Evolutionary conservation across 169 alveolate species (phyloP).

Genomic region (Babesia bovis): DNA sequence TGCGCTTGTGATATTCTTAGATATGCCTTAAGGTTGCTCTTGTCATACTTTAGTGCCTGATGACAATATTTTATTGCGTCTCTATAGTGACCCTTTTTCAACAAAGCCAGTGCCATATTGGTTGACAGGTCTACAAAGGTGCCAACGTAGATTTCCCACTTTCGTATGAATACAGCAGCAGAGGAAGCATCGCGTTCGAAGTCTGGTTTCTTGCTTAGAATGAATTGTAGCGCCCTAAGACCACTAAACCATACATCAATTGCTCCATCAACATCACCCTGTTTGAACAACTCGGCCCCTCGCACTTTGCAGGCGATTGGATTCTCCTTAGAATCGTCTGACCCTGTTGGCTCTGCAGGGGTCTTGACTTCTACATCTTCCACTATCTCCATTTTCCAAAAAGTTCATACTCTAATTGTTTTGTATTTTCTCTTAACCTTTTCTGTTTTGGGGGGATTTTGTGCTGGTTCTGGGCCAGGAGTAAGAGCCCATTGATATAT

Average conservation of each 20-base stretch:
- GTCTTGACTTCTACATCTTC: neutral
- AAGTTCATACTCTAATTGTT: conserved; percentile 18
- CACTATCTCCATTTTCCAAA: neutral
- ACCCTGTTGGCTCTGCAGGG: neutral
- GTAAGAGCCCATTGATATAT: conserved; percentile 60
- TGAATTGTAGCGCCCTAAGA: conserved; percentile 25
- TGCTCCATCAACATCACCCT: conserved; percentile 65
- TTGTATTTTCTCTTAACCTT: conserved; percentile 29
- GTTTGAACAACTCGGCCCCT: conserved; percentile 38
- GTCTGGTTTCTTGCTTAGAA: conserved; percentile 33
- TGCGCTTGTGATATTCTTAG: conserved; percentile 52
- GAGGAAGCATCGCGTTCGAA: conserved; percentile 13
- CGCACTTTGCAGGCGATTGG: conserved; percentile 21
- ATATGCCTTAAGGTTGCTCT: conserved; percentile 48
- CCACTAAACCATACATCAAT: conserved; percentile 49
- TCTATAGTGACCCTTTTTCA: conserved; percentile 50
- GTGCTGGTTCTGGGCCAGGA: conserved; percentile 44
- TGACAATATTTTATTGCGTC: conserved; percentile 40
- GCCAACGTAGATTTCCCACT: conserved; percentile 20
- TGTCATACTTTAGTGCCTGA: conserved; percentile 44
- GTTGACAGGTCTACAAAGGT: conserved; percentile 30
- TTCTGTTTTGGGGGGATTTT: conserved; percentile 11
- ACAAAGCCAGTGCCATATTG: conserved; percentile 47
- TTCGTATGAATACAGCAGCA: conserved; percentile 14
- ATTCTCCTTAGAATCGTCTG: neutral